Evolutionary conservation across 352 stramenopile genomes (phyloP).

Genomic region (Elongisporangium undulatum): DNA sequence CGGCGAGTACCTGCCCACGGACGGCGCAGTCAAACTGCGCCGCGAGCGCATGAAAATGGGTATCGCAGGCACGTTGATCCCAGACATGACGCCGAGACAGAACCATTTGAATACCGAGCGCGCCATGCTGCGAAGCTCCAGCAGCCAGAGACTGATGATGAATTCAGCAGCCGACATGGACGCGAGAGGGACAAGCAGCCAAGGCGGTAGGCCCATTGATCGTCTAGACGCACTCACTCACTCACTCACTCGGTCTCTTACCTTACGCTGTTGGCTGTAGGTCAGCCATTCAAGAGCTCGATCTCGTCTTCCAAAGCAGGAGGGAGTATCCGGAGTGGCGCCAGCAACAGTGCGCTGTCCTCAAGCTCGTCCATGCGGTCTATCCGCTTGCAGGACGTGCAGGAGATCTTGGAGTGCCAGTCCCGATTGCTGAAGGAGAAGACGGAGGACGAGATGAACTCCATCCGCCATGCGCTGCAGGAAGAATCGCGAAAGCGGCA

Average conservation of each 20-base stretch:
- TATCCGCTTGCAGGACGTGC: constrained; percentile 27
- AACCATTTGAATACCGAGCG: constrained; percentile 5
- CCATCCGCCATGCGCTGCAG: constrained; percentile 18
- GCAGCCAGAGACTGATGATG: constrained; percentile 1
- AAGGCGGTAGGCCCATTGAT: constrained; percentile 1
- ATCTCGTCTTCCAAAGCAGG: constrained; percentile 1
- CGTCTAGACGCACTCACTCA: neutral
- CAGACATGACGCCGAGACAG: constrained; percentile 30
- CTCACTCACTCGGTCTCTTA: neutral
- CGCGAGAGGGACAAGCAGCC: neutral
- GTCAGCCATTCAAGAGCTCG: neutral
- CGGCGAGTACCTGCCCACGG: constrained; percentile 23
- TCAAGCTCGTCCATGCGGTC: constrained; percentile 17
- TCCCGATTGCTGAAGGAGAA: constrained; percentile 21
- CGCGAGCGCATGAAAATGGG: constrained; percentile 40
- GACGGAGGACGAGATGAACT: constrained; percentile 21
- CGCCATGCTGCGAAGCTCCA: constrained; percentile 4
- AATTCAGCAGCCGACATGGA: neutral
- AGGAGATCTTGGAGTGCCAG: constrained; percentile 34
- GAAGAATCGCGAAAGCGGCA: constrained; percentile 33
- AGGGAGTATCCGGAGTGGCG: constrained; percentile 4
- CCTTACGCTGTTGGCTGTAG: neutral
- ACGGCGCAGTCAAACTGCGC: constrained; percentile 20
- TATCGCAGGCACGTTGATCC: constrained; percentile 42
- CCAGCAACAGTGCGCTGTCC: constrained; percentile 2